A percentile compares a stretch with the other conserved stretches of the same genome.
phyloP scores from a whole-genome alignment of 2,329 filamentous ascomycete genomes.

The Aspergillus pseudotamarii region DNA sequence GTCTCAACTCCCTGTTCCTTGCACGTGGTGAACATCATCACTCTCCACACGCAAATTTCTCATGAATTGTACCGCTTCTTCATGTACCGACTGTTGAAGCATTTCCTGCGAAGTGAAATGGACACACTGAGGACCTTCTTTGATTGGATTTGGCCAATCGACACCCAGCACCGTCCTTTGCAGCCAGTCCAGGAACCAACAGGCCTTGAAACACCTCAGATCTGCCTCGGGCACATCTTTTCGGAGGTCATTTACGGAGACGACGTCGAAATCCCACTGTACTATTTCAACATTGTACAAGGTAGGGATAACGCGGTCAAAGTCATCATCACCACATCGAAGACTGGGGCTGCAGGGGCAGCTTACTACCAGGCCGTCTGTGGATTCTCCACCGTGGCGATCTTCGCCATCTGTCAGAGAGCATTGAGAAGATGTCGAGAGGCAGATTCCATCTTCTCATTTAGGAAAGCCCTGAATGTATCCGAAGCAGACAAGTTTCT shows the following conservation, averaged over 20 bases:
- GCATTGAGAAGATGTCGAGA: neutral
- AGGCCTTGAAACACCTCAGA: neutral
- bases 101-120: neutral
- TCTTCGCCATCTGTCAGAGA: neutral
- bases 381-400: neutral
- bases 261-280: neutral
- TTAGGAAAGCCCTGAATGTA: neutral
- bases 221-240: neutral
- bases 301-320: neutral
- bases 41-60: neutral
- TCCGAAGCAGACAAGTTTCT: neutral
- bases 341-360: neutral
- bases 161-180: neutral
- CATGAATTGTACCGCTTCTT: neutral
- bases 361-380: neutral
- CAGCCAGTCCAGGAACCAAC: neutral
- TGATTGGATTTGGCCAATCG: neutral
- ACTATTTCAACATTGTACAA: neutral
- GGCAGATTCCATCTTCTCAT: neutral
- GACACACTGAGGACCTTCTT: neutral
- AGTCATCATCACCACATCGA: neutral
- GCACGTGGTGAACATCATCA: neutral
- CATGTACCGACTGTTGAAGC: neutral
- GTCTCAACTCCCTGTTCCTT: neutral
- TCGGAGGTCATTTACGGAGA: neutral